Evolutionary conservation across 2,329 filamentous ascomycete genomes (phyloP).

Genomic region (Calonectria ilicicola): DNA sequence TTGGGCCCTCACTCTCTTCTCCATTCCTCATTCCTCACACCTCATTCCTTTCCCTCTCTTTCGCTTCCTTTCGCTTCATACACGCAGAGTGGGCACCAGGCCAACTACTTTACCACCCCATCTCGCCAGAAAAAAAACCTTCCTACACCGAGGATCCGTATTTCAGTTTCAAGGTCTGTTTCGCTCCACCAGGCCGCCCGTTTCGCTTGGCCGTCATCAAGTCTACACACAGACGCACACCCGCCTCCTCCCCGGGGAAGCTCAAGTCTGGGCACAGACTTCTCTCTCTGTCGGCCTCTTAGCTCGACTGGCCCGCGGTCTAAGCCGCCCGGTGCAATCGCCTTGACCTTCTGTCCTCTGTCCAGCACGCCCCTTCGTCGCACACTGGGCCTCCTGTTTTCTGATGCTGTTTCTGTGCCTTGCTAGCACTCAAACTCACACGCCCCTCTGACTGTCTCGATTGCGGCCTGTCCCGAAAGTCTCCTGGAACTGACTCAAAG

Average conservation of each 20-base stretch:
- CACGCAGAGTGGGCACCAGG: background rate
- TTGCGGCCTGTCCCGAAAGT: constrained; percentile 2
- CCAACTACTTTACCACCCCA: background rate
- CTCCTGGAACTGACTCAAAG: constrained; percentile 10
- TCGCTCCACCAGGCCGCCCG: background rate
- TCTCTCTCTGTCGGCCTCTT: background rate
- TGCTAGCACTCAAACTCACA: constrained; percentile 5
- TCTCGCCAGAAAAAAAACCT: background rate
- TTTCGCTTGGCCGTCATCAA: constrained; percentile 4
- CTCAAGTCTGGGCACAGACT: background rate
- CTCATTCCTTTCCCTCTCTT: background rate
- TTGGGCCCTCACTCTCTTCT: background rate
- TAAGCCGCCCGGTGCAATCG: background rate
- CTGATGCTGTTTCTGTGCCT: background rate
- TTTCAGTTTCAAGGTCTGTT: background rate
- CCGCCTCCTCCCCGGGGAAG: background rate
- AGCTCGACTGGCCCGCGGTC: background rate
- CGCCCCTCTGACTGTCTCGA: constrained; percentile 5
- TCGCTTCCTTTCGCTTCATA: background rate
- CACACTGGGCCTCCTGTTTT: background rate
- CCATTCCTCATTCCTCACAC: background rate
- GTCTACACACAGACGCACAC: constrained; percentile 15
- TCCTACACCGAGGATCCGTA: background rate
- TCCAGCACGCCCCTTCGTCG: constrained; percentile 1
- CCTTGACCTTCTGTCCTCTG: background rate